These are phyloP conservation scores for Blastobotrys mokoenaii DNA, from an alignment of 805 yeast species.

Conservation along the genomic window DNA sequence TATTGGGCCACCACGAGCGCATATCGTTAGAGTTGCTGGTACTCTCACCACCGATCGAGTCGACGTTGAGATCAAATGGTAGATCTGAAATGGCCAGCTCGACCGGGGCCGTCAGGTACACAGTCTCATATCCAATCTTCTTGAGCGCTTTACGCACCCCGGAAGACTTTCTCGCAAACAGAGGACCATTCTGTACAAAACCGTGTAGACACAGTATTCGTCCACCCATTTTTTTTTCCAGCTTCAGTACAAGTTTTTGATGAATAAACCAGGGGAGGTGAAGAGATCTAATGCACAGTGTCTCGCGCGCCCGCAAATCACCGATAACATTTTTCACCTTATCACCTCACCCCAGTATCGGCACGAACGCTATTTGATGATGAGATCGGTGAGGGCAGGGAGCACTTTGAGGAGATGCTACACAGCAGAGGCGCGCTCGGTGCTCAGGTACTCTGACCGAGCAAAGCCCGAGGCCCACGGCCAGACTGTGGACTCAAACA, in stretches of 20 bases:
- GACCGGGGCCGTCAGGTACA: conserved; percentile 75
- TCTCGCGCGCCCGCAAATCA: too few species aligned
- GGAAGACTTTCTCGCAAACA: conserved; percentile 81
- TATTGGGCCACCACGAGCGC: conserved; percentile 74
- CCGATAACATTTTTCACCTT: too few species aligned
- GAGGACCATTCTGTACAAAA: conserved; percentile 53
- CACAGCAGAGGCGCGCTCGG: neutral
- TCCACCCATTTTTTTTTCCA: neutral
- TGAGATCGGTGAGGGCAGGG: too few species aligned
- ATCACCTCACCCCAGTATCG: too few species aligned
- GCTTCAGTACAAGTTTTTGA: neutral
- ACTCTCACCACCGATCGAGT: conserved; percentile 39
- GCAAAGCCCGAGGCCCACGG: neutral
- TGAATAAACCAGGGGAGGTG: too few species aligned
- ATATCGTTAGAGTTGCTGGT: conserved; percentile 37
- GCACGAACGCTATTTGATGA: too few species aligned
- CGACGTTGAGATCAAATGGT: conserved; percentile 52
- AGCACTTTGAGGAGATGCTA: neutral
- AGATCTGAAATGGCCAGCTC: conserved; percentile 58
- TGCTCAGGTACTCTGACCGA: neutral
- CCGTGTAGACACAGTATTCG: conserved; percentile 87
- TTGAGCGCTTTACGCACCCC: conserved; percentile 75
- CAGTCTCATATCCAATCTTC: conserved; percentile 57
- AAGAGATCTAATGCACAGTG: too few species aligned
- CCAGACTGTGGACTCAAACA: neutral